phyloP scores from a whole-genome alignment of 2,329 filamentous ascomycete species.

The Cytospora piceae region DNA sequence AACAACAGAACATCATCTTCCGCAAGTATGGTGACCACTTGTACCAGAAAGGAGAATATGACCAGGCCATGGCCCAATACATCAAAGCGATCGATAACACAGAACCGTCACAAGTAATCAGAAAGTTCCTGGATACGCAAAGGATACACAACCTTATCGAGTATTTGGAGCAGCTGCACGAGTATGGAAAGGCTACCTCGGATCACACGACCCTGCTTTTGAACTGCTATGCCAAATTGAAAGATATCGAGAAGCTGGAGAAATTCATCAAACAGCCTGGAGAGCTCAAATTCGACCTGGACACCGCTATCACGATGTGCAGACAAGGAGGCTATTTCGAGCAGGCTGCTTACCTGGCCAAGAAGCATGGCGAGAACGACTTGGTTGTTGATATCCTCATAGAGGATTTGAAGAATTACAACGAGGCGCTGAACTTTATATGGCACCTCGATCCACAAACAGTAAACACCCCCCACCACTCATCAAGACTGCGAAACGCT shows the following conservation, averaged over 20 bases:
- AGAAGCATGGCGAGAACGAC: constrained; percentile 91
- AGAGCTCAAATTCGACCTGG: constrained; percentile 93
- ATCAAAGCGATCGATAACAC: constrained; percentile 94
- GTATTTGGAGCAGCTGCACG: constrained; percentile 94
- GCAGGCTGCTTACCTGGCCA: constrained; percentile 92
- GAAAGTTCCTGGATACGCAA: constrained; percentile 97
- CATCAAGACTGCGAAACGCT: constrained; percentile 34
- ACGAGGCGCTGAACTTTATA: constrained; percentile 87
- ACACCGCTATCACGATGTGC: constrained; percentile 97
- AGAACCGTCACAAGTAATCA: constrained; percentile 93
- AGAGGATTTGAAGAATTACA: constrained; percentile 90
- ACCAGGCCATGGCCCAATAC: constrained; percentile 99
- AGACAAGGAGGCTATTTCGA: constrained; percentile 96
- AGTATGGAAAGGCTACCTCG: constrained; percentile 88
- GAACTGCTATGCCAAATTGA: constrained; percentile 97
- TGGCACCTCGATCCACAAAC: constrained; percentile 80
- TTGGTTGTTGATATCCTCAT: constrained; percentile 94
- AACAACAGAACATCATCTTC: constrained; percentile 90
- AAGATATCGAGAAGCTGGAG: constrained; percentile 95
- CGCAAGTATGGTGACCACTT: constrained; percentile 92
- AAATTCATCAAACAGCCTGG: constrained; percentile 95
- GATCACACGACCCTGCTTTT: constrained; percentile 94
- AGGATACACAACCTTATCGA: constrained; percentile 96
- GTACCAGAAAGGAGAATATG: constrained; percentile 94
- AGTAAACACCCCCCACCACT: constrained; percentile 51